Percentiles rank a stretch among this genome's conserved stretches.
Conservation (phyloP, 2,329 filamentous ascomycete species). For the Chrysoporthe puriensis region DNA sequence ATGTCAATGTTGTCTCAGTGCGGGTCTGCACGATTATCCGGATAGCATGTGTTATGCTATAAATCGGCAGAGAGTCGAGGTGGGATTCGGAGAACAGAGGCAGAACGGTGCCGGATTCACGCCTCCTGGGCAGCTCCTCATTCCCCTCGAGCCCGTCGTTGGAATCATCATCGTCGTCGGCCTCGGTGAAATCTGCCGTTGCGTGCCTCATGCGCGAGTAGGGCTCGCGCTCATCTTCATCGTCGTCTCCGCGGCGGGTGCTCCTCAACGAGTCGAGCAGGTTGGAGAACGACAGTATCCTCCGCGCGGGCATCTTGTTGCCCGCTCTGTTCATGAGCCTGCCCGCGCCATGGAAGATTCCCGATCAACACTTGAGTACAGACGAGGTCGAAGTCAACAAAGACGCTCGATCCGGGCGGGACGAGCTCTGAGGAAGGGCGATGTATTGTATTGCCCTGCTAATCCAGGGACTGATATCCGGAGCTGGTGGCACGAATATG, state of each 20-base stretch:
- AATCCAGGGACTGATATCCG: neutral
- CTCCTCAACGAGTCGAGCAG: conserved; percentile 40
- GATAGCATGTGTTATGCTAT: conserved; percentile 88
- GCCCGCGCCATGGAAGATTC: conserved; percentile 25
- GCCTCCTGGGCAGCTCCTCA: conserved; percentile 37
- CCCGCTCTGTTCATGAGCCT: conserved; percentile 32
- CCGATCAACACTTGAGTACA: neutral
- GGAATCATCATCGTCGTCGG: conserved; percentile 58
- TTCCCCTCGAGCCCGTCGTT: conserved; percentile 40
- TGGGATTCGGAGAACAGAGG: conserved; percentile 82
- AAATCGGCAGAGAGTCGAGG: conserved; percentile 84
- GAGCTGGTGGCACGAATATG: neutral
- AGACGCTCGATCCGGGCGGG: neutral
- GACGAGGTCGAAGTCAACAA: neutral
- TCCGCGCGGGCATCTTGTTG: conserved; percentile 32
- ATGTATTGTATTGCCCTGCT: neutral
- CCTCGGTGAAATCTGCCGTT: conserved; percentile 68
- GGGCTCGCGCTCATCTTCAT: conserved; percentile 33
- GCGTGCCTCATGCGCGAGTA: conserved; percentile 54
- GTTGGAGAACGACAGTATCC: conserved; percentile 38
- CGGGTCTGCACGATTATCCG: conserved; percentile 80
- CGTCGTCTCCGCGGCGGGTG: conserved; percentile 30
- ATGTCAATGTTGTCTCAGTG: conserved; percentile 89
- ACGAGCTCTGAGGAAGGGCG: neutral
- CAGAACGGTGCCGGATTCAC: conserved; percentile 48